Base-by-base conservation (phyloP, 1,139 yeast genomes). In the Pichia sp. region DNA sequence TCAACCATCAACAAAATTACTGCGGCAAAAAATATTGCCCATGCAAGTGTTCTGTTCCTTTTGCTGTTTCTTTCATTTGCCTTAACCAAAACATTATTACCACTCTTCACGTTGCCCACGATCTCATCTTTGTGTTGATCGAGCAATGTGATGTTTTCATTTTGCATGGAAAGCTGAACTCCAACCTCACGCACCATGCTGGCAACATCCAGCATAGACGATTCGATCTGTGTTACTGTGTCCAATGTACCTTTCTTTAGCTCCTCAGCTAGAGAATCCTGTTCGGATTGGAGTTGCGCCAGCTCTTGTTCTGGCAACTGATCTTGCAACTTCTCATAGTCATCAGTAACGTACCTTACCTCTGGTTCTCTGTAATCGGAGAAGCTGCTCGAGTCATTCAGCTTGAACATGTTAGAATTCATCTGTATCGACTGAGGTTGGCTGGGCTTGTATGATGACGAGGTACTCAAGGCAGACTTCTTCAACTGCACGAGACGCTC, bases 131-230 rank as follows among this genome's bases (percentile, higher is more conserved):
- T 95, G 59, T 85, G 86, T 55, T 85, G 87, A 55, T 85, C 71
- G 58, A 93, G 74, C 45, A 77, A 75, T 55, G 80, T 77, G 42
- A 93, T 88, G 67, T 82, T 85, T 52, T 85, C 87, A 4, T 88
- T 82, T 69, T 93, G 99, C 0, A 82, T 71, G 40, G 84, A 83
- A 52, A 93, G 73, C 65, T 92, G 96, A 51, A 85, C 75, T 4
- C 90, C 79, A 57, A 93, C 75, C 64, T 90, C 95, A 36, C 85
- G 77, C 65, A 90, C 96, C 60, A 93, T 71, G 54, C 84, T 82
- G 1, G 93, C 80, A 51, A 93, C 87, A 66, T 90, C 97, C 53
- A 84, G 72, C 73, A 92, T 84, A 2, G 96, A 82, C 57, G 77
- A 78, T 66, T 90, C 95, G n/a, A 93, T 81, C 58, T 78, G 75